Conservation (phyloP, 805 yeast genomes). For the Lipomyces spencermartinsiae region DNA sequence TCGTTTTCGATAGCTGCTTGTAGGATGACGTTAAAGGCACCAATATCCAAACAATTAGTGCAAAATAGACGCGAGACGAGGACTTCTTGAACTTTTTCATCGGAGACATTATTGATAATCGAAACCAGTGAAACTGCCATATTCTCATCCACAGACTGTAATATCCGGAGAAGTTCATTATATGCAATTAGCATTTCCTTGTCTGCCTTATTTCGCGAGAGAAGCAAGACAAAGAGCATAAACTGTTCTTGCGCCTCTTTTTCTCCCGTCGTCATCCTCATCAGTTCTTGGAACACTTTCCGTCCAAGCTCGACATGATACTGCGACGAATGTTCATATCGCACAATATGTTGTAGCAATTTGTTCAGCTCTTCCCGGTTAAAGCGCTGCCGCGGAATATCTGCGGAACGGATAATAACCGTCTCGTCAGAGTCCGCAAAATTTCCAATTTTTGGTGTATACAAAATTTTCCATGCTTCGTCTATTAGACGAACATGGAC, state of each 20-base stretch:
- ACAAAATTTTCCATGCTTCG: conserved; percentile 36
- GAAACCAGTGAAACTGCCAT: conserved; percentile 32
- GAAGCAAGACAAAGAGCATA: conserved; percentile 25
- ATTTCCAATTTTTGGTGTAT: conserved; percentile 23
- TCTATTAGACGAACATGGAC: conserved; percentile 29
- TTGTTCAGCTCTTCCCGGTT: conserved; percentile 19
- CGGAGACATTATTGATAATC: conserved; percentile 28
- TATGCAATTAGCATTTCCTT: conserved; percentile 33
- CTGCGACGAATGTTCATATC: conserved; percentile 22
- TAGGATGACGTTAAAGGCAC: conserved; percentile 32
- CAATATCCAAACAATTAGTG: conserved; percentile 18
- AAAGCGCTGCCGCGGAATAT: conserved; percentile 17
- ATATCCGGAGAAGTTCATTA: conserved; percentile 20
- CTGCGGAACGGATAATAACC: conserved; percentile 14
- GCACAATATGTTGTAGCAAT: conserved; percentile 20
- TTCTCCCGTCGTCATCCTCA: conserved; percentile 9
- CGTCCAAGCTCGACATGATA: conserved; percentile 34
- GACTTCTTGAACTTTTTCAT: conserved; percentile 24
- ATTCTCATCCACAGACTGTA: conserved; percentile 21
- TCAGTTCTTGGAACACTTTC: conserved; percentile 24
- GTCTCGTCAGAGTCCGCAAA: conserved; percentile 11
- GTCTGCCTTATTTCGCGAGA: conserved; percentile 33
- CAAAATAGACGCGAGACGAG: conserved; percentile 25
- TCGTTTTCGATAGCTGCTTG: conserved; percentile 34
- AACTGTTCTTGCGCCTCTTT: conserved; percentile 26